These are phyloP conservation scores for Detonula confervacea DNA, from an alignment of 352 stramenopile genomes.

Conservation along the genomic window DNA sequence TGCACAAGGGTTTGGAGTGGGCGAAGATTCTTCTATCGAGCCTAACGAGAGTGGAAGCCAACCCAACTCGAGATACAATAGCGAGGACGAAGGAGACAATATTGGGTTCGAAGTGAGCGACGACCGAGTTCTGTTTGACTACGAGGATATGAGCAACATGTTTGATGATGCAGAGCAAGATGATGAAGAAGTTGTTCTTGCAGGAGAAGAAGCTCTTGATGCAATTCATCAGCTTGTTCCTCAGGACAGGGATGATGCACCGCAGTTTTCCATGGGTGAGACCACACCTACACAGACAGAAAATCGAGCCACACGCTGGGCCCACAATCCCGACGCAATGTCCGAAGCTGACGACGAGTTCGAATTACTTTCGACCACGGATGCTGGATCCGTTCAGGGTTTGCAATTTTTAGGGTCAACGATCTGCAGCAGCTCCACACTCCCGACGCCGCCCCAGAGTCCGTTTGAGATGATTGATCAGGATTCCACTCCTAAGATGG, in stretches of 20 bases:
- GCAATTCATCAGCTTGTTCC: conserved; percentile 20
- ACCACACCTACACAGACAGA: conserved; percentile 2
- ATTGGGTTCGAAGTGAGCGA: conserved; percentile 4
- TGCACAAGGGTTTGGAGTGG: conserved; percentile 40
- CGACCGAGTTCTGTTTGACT: conserved; percentile 3
- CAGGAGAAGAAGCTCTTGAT: conserved; percentile 17
- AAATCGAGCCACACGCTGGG: conserved; percentile 18
- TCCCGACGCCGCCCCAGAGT: conserved; percentile 18
- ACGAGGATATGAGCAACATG: conserved; percentile 41
- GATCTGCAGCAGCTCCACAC: conserved; percentile 5
- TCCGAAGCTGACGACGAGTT: conserved; percentile 33
- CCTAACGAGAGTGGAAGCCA: conserved; percentile 21
- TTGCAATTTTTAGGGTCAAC: conserved; percentile 28
- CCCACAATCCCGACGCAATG: conserved; percentile 44
- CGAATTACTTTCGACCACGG: conserved; percentile 4
- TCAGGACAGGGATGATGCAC: neutral
- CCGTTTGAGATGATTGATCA: conserved; percentile 11
- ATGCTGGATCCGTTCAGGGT: conserved; percentile 28
- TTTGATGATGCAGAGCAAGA: conserved; percentile 21
- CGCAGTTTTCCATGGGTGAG: no score
- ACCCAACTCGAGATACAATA: neutral
- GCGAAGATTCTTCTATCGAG: conserved; percentile 57
- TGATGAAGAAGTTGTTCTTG: conserved; percentile 4
- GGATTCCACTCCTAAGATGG: conserved; percentile 29
- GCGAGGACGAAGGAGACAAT: conserved; percentile 11